Base-by-base conservation (phyloP, 228 moss, liverwort and hornwort genomes). In the Sphagnum fallax region DNA sequence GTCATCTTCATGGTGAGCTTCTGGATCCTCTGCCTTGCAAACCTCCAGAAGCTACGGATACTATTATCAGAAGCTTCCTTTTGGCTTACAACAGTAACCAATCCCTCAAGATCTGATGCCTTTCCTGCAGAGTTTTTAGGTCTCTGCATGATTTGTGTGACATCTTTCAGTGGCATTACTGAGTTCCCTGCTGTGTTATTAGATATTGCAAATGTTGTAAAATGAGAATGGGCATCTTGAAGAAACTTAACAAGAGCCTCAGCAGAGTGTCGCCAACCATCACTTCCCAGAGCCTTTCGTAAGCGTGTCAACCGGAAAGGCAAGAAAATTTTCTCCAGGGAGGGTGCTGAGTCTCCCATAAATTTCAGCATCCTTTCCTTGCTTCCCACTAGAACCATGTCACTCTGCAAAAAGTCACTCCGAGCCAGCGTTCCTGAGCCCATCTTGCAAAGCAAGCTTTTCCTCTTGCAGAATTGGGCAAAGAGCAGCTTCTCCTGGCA, bases 311-410 rank as follows among this genome's bases (percentile, higher is more conserved):
- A 61, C 68, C 80, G 69, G 32, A 16, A 18, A 11, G 77, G 77
- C 14, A 83, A 70, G 52, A 70, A 73, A 0, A 75, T 16, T 15
- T 68, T 69, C 67, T 72, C 70, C 60, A 80, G 7, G 10, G n/a
- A 6, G 47, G 16, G 62, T 4, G 32, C 32, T 2, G 32, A 32
- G 32, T 71, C 71, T 15, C 62, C 64, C 12, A 67, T 63, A 0
- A 6, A 48, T 48, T 6, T 60, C 48, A 50, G 65, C 70, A 80
- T 51, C 67, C 50, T 65, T 11, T 8, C 68, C 8, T 9, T 5
- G 47, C 70, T 80, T 50, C 77, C 84, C 0, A 52, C 53, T 14
- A 80, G 75, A 12, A 80, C 59, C 57, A 77, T 49, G 0, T 77
- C 77, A 18, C 65, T 48, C 52, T 32, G 32, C 32, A 32, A 32